Conservation (phyloP, 2,329 filamentous ascomycete species). For the Fusarium aywerte region DNA sequence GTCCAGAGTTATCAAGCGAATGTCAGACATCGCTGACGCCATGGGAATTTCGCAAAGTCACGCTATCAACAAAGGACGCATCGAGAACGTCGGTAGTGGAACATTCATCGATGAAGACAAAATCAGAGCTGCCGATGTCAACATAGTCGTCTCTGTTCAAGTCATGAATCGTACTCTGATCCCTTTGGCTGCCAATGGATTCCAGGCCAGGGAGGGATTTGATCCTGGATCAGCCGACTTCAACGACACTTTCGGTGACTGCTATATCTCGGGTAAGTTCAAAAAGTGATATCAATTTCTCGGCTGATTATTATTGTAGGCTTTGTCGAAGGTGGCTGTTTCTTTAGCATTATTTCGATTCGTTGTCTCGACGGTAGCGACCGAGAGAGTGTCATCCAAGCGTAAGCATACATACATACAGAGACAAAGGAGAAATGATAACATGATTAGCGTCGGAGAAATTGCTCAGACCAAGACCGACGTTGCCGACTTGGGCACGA, state of each 20-base stretch:
- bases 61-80: constrained; percentile 11
- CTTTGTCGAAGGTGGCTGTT: constrained; percentile 13
- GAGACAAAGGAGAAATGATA: background rate
- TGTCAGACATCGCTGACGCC: background rate
- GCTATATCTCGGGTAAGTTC: background rate
- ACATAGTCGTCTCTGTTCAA: constrained; percentile 7
- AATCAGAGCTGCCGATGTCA: constrained; percentile 20
- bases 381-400: background rate
- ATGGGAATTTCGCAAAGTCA: constrained; percentile 8
- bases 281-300: background rate
- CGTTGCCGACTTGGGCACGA: background rate
- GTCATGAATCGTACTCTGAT: constrained; percentile 11
- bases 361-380: background rate
- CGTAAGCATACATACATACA: background rate
- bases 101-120: constrained; percentile 6
- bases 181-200: background rate
- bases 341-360: constrained; percentile 12
- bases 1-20: background rate
- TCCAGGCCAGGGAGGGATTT: background rate
- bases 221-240: background rate
- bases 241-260: background rate
- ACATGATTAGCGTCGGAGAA: background rate
- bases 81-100: background rate
- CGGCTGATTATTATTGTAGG: background rate
- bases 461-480: background rate